Conservation (phyloP, 2,329 filamentous ascomycete species). For the Botrytis paeoniae region DNA sequence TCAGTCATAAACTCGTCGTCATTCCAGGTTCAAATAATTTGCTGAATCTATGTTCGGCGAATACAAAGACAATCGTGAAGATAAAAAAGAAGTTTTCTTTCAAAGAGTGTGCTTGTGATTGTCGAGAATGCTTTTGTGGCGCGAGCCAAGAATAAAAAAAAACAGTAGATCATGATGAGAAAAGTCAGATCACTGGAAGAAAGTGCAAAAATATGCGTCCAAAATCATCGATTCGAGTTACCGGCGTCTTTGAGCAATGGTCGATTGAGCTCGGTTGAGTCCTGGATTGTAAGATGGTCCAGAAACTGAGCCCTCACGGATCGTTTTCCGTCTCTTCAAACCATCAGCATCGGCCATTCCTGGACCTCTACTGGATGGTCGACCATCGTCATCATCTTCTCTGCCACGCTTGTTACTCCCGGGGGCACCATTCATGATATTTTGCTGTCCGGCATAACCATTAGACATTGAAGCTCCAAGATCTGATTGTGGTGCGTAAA, state of each 20-base stretch:
- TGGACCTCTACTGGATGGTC: constrained; percentile 56
- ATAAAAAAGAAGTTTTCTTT: constrained; percentile 30
- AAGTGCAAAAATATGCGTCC: constrained; percentile 30
- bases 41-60: constrained; percentile 40
- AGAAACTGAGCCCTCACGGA: constrained; percentile 59
- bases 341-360: constrained; percentile 53
- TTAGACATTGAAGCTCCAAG: constrained; percentile 54
- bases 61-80: constrained; percentile 41
- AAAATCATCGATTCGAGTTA: constrained; percentile 22
- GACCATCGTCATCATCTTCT: constrained; percentile 49
- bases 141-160: constrained; percentile 24
- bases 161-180: constrained; percentile 22
- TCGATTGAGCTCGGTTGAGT: constrained; percentile 47
- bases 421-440: constrained; percentile 62
- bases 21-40: constrained; percentile 40
- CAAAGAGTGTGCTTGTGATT: constrained; percentile 35
- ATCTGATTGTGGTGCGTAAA: constrained; percentile 66
- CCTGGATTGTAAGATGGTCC: constrained; percentile 48
- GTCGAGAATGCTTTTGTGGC: constrained; percentile 34
- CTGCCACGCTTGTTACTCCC: constrained; percentile 44
- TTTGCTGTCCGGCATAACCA: constrained; percentile 61
- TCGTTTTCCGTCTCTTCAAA: constrained; percentile 76
- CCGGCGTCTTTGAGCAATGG: constrained; percentile 42
- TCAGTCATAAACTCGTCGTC: constrained; percentile 43
- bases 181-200: constrained; percentile 25